Base-by-base conservation (phyloP, 257 asterid species). In the Leptodermis oblonga region DNA sequence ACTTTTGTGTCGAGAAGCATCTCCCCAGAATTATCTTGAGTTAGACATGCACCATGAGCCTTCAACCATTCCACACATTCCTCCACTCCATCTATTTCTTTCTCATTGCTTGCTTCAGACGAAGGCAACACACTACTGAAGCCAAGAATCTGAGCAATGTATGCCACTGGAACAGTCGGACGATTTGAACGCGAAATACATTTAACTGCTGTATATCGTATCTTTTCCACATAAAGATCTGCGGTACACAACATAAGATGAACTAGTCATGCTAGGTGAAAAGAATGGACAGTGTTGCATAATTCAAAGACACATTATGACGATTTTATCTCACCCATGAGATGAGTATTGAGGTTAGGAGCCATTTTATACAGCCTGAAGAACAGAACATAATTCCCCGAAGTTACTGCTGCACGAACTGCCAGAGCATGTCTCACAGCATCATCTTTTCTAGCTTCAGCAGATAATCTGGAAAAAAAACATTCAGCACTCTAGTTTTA, bases 1-100 rank as follows among this genome's bases (percentile, higher is more conserved):
- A 94, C 99, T 96, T 91, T 94, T 12, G 96, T 70, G 72, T 94
- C 99, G 65, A 94, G 88, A 58, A 79, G 81, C 74, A 84, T 72
- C 85, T 94, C 99, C 69, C 82, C 98, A 28, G 86, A 77, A 81
- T 76, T 76, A 22, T 91, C 99, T 34, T 82, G 66, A 71, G 81
- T 79, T 65, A 94, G 84, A 83, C 89, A 84, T 69, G 94, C 98
- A 63, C 99, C 98, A 69, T 94, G 99, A 70, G 95, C 90, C 86
- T 86, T 91, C 72, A 94, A 71, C 99, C 99, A 94, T 77, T 94
- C 99, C 65, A 86, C 75, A 82, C 99, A 94, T 72, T 91, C 97
- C 68, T 87, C 99, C 62, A 76, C 73, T 72, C 88, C 95, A 69
- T 88, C 95, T 51, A 73, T 64, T 66, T 85, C 90, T 74, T 82